These are phyloP conservation scores for Nemania sp. DNA, from an alignment of 2,329 filamentous ascomycete genomes.

Conservation along the genomic window DNA sequence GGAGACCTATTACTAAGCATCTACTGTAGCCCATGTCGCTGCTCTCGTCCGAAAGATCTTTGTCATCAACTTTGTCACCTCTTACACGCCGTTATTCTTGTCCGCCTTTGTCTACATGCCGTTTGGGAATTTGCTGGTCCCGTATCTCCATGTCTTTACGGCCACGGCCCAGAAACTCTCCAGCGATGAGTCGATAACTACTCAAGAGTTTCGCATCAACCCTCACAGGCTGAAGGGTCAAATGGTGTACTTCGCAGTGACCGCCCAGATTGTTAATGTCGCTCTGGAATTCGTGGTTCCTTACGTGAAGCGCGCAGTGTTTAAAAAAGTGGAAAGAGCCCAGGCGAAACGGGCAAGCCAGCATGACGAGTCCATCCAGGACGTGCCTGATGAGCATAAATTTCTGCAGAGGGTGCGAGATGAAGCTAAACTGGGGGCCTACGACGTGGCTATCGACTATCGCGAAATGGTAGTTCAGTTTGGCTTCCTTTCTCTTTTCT, in stretches of 20 bases:
- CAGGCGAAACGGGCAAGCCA: constrained; percentile 64
- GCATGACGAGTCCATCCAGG: constrained; percentile 58
- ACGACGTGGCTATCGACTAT: constrained; percentile 89
- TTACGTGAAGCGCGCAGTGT: constrained; percentile 77
- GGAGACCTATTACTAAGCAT: constrained; percentile 29
- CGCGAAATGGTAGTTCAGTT: constrained; percentile 91
- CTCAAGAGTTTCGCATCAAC: constrained; percentile 76
- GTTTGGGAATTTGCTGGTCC: constrained; percentile 81
- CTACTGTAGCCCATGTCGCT: constrained; percentile 68
- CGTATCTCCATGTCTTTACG: constrained; percentile 83
- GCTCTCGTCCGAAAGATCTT: constrained; percentile 93
- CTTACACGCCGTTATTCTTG: constrained; percentile 88
- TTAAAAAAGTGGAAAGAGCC: constrained; percentile 78
- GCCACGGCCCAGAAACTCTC: constrained; percentile 75
- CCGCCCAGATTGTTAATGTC: constrained; percentile 88
- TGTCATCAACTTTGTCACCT: constrained; percentile 94
- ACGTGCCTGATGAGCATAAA: constrained; percentile 74
- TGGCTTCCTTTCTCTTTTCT: constrained; percentile 86
- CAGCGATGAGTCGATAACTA: constrained; percentile 71
- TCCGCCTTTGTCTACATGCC: constrained; percentile 95
- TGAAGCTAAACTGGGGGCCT: constrained; percentile 80
- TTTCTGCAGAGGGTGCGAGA: constrained; percentile 83
- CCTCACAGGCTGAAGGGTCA: constrained; percentile 82
- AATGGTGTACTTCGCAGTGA: constrained; percentile 95
- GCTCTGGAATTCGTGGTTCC: constrained; percentile 84